Conservation (phyloP, 2,329 filamentous ascomycete species). For the Aspergillus sp. region DNA sequence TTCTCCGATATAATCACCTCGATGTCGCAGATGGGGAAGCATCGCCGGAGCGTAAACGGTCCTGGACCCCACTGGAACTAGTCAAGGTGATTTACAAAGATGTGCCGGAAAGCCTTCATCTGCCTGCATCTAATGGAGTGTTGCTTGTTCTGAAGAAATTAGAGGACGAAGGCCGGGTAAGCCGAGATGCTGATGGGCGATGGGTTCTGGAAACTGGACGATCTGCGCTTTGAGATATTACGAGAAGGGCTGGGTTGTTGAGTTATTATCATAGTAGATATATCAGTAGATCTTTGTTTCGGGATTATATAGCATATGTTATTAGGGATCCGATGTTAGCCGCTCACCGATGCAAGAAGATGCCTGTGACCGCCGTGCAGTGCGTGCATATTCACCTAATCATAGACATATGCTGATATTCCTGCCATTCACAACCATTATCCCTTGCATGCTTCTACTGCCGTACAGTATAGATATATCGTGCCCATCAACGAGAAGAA, state of each 20-base stretch:
- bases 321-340: neutral
- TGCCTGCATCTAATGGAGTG: slow-evolving; percentile 74
- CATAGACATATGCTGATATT: too few species aligned
- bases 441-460: too few species aligned
- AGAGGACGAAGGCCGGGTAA: slow-evolving; percentile 68
- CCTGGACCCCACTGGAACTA: slow-evolving; percentile 74
- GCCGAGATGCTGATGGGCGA: slow-evolving; percentile 31
- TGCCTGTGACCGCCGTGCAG: neutral
- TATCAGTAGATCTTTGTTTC: neutral
- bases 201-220: slow-evolving; percentile 34
- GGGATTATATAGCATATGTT: too few species aligned
- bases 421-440: too few species aligned
- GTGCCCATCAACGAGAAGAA: too few species aligned
- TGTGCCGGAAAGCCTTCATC: slow-evolving; percentile 72
- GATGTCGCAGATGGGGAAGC: slow-evolving; percentile 34
- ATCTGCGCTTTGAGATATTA: slow-evolving; percentile 33
- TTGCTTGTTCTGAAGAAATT: slow-evolving; percentile 80
- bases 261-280: neutral
- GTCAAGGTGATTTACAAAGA: slow-evolving; percentile 86
- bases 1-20: slow-evolving; percentile 53
- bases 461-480: too few species aligned
- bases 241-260: neutral
- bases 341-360: neutral
- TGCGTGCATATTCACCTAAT: neutral
- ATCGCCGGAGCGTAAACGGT: slow-evolving; percentile 39